Base-by-base conservation (phyloP, 2,329 filamentous ascomycete genomes). In the Fusarium beomiforme region DNA sequence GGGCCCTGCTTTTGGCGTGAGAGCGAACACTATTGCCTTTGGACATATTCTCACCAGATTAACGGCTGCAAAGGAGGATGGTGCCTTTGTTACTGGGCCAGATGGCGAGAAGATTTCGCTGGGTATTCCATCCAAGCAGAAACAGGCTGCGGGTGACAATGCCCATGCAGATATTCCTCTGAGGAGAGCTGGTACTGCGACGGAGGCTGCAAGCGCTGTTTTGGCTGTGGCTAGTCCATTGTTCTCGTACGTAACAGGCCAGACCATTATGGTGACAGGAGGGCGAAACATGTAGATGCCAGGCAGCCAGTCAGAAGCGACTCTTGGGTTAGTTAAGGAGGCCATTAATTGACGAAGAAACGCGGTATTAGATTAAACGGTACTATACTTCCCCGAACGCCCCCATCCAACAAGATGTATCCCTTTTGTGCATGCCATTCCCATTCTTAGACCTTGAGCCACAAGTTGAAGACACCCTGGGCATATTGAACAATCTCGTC, bases 401-500 rank as follows among this genome's bases (percentile, higher is more conserved):
- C 77, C 67, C 70, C 70, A 59, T 72, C 72, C 64, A 69, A 70
- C 70, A 75, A 66, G 61, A 71, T 69, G 60, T 72, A 60, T 67
- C 55, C 62, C 63, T 70, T 75, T 74, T 76, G 54, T 75, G 69
- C 62, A 57, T 70, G 39, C 57, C 64, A 60, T 68, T 67, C 31
- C 21, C 37, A 31, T 59, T 34, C 44, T 68, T 82, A 94, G 70
- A 94, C 92, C 84, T 91, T 93, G 78, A 93, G 83, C 92, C 93
- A 96, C 75, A 96, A 82, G 70, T 84, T 89, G 70, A 95, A 81
- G 39, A 96, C 92, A 6, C 93, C 93, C 86, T 97, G 97, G 55
- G 94, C 91, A 81, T 98, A 99, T 83, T 98, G 93, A 60, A 97
- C 93, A 83, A 99, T 98, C 87, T 99, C 96, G 78, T 95, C 92